Evolutionary conservation across 306 rosid species (phyloP).

Genomic region (Coriaria nepalensis): DNA sequence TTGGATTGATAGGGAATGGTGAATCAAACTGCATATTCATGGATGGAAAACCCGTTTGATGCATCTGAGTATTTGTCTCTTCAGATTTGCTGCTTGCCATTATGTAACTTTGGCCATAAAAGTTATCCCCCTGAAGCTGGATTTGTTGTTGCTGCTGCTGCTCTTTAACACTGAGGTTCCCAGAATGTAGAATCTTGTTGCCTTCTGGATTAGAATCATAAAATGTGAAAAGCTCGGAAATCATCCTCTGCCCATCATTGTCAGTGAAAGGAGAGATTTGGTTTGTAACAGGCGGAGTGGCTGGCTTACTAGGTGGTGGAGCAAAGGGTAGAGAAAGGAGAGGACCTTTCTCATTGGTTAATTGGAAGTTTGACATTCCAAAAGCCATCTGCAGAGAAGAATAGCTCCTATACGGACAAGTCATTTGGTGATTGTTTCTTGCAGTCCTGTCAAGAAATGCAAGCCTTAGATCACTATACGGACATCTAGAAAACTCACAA

Average conservation of each 20-base stretch:
- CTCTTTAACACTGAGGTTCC: conserved; percentile 2
- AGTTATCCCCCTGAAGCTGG: conserved; percentile 20
- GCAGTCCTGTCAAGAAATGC: conserved; percentile 32
- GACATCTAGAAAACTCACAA: conserved; percentile 31
- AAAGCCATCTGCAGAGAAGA: conserved; percentile 15
- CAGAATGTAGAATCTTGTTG: conserved; percentile 16
- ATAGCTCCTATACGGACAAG: conserved; percentile 20
- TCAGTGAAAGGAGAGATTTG: conserved; percentile 11
- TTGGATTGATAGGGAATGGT: too few species aligned
- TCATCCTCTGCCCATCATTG: conserved; percentile 39
- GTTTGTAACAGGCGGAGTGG: background rate
- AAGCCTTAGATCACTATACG: conserved; percentile 17
- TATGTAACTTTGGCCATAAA: conserved; percentile 15
- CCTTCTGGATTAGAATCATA: conserved; percentile 25
- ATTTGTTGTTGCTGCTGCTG: conserved; percentile 11
- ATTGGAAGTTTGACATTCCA: conserved; percentile 24
- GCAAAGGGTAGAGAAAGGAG: too few species aligned
- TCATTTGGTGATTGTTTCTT: conserved; percentile 43
- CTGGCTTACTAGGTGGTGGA: too few species aligned
- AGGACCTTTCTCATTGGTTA: conserved; percentile 5
- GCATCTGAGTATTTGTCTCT: background rate
- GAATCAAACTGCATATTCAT: conserved; percentile 1
- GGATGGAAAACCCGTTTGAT: conserved; percentile 7
- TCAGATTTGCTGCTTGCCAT: conserved; percentile 9
- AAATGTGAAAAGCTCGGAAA: conserved; percentile 30